Evolutionary conservation across 306 rosid genomes (phyloP).

Genomic region (Rubus parviflorus): DNA sequence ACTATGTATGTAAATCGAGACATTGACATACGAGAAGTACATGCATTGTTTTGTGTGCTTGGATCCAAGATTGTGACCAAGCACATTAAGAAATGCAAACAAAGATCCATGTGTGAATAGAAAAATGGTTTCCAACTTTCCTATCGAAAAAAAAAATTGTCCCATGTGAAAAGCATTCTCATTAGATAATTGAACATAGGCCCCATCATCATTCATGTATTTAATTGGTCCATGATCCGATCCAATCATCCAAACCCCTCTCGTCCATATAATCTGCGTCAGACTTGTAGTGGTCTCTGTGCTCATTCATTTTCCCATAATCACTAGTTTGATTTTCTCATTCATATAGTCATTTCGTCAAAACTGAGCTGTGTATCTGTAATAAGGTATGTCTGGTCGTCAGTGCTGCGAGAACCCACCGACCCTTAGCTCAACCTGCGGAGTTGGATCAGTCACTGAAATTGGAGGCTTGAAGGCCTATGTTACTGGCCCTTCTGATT

Average conservation of each 20-base stretch:
- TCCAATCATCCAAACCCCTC: background rate
- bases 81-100: background rate
- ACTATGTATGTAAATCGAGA: background rate
- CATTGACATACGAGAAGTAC: background rate
- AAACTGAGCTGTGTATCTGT: background rate
- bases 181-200: background rate
- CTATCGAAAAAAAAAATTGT: too few species aligned
- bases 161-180: background rate
- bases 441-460: slow-evolving; percentile 57
- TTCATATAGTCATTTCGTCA: background rate
- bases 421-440: slow-evolving; percentile 45
- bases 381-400: slow-evolving; percentile 52
- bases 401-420: slow-evolving; percentile 78
- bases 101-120: background rate
- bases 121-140: background rate
- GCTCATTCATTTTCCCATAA: background rate
- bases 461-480: slow-evolving; percentile 48
- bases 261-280: background rate
- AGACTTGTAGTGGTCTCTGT: background rate
- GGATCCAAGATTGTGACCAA: background rate
- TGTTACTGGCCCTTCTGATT: slow-evolving; percentile 47
- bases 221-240: background rate
- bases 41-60: background rate
- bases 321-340: background rate
- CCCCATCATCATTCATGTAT: background rate